Evolutionary conservation across 2,329 filamentous ascomycete genomes (phyloP), one percentile per base, ranked within the genome.

Genomic region (Fusarium ambrosium): DNA sequence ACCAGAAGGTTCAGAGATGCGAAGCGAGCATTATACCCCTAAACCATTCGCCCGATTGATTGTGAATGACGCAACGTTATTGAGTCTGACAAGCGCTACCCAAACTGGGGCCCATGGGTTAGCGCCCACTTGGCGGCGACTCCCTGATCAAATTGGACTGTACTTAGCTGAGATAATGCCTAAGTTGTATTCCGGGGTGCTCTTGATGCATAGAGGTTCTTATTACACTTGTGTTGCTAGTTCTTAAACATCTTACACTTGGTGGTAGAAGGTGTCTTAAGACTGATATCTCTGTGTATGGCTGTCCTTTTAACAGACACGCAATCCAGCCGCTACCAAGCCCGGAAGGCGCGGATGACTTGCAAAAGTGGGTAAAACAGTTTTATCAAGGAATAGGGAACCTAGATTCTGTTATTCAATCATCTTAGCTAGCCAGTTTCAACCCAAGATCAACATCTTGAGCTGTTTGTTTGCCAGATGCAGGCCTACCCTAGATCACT

Each of bases 21-120:
- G 51, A 55, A 55, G 51, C 51, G 51, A 55, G 51, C 51, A 55
- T 55, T 55, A 55, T 55, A 55, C 51, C 51, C 51, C 51, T 55
- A 55, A 55, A 55, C 51, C 51, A 55, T 55, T 13, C 51, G 51
- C 51, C 51, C 51, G 4, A 55, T 16, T 55, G 29, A 22, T 45
- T 45, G 18, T 55, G 39, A 24, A 36, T 29, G 10, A 22, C 27
- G 27, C 27, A 9, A 20, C 18, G 27, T 32, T 55, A 55, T 34
- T 34, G 18, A 20, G 4, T 9, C 3, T 29, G 3, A 32, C 24
- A 43, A 61, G 8, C 22, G 37, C 36, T n/a, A 41, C 18, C 1
- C 37, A 61, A 20, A 61, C 24, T 39, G 22, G 16, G 22, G 36
- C 37, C n/a, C 16, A 61, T n/a, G 18, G 24, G 20, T 29, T 4